A percentile compares a stretch with the other conserved stretches of the same genome.
phyloP scores from a whole-genome alignment of 441 rosid genomes.

The Populus hybrid region DNA sequence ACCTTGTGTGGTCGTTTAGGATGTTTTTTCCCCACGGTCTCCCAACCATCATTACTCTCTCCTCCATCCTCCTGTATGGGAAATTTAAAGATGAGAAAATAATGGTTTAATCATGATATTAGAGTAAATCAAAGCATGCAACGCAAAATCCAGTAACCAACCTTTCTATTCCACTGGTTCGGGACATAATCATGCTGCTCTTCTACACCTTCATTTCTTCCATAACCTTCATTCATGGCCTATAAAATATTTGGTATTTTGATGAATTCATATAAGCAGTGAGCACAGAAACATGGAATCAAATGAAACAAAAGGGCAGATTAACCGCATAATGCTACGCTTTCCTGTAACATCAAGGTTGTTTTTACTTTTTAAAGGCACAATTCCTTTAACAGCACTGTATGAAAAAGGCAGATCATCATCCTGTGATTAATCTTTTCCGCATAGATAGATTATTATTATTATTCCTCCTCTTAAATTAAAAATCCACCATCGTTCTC shows the following conservation, averaged over 20 bases:
- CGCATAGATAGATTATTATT: too few species aligned
- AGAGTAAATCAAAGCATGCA: not conserved
- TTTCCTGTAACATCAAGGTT: not conserved
- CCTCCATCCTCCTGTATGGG: slow-evolving; percentile 32
- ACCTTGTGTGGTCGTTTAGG: slow-evolving; percentile 63
- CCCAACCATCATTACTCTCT: slow-evolving; percentile 70
- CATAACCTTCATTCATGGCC: slow-evolving; percentile 30
- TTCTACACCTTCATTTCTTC: slow-evolving; percentile 21
- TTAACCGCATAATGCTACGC: not conserved
- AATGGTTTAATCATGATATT: not conserved
- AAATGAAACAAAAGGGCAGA: not conserved
- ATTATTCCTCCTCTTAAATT: not conserved
- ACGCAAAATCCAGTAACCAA: slow-evolving; percentile 7
- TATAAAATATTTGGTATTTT: slow-evolving; percentile 12
- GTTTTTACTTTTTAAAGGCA: not conserved
- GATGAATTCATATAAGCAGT: not conserved
- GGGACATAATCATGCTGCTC: slow-evolving; percentile 19
- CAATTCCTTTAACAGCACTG: not conserved
- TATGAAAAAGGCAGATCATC: not conserved
- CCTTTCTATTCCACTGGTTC: slow-evolving; percentile 36
- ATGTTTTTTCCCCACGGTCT: slow-evolving; percentile 69
- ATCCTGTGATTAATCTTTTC: not conserved
- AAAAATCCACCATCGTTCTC: not conserved
- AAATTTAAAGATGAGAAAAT: slow-evolving; percentile 1
- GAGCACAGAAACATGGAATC: not conserved